These are phyloP conservation scores for Penicillium bovifimosum DNA, from an alignment of 495 filamentous ascomycete genomes.

Conservation along the genomic window DNA sequence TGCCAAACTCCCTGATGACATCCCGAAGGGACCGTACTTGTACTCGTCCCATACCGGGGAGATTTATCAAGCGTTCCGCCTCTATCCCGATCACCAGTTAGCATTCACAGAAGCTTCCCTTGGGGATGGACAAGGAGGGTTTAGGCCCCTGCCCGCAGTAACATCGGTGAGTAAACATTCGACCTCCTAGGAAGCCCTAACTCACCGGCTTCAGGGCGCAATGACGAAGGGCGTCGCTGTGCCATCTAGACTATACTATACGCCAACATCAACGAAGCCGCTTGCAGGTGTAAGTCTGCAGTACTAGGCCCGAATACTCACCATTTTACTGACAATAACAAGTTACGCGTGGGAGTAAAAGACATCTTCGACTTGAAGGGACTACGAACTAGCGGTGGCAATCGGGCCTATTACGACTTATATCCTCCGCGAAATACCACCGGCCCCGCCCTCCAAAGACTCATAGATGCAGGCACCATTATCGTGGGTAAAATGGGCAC, in stretches of 20 bases:
- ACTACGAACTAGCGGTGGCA: constrained; percentile 37
- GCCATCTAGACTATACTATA: constrained; percentile 41
- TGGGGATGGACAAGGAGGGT: constrained; percentile 32
- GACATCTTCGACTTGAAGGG: constrained; percentile 44
- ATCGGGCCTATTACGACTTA: constrained; percentile 34
- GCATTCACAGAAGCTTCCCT: constrained; percentile 34
- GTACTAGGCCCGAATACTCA: neutral
- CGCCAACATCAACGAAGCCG: constrained; percentile 23
- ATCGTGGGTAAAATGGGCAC: constrained; percentile 46
- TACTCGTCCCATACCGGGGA: constrained; percentile 31
- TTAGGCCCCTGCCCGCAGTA: constrained; percentile 32
- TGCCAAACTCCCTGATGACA: constrained; percentile 1
- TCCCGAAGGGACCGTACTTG: constrained; percentile 48
- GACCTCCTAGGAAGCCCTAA: neutral
- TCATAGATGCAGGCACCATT: constrained; percentile 42
- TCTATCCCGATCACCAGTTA: constrained; percentile 38
- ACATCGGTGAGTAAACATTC: constrained; percentile 18
- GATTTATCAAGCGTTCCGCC: constrained; percentile 34
- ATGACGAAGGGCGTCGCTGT: constrained; percentile 30
- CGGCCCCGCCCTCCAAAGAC: constrained; percentile 29
- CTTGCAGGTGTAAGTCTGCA: constrained; percentile 24
- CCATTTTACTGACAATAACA: neutral
- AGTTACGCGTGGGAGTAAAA: constrained; percentile 38
- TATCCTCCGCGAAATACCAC: constrained; percentile 30
- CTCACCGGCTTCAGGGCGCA: constrained; percentile 8